Conservation (phyloP, 148 eudicot species). For the Dysphania ambrosioides region DNA sequence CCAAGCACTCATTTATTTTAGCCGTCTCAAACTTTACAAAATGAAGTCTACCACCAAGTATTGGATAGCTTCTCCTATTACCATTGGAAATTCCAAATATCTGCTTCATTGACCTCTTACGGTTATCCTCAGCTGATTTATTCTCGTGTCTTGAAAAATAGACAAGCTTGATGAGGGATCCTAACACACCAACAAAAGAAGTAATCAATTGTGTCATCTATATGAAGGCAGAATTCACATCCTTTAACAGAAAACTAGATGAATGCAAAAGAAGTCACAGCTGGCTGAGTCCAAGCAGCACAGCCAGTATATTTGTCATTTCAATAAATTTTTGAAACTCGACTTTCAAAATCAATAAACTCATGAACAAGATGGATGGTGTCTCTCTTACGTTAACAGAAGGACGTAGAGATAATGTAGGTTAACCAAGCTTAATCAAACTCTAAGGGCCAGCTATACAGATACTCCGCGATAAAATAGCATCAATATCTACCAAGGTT, state of each 20-base stretch:
- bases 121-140: conserved; percentile 57
- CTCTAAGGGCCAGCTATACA: neutral
- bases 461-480: neutral
- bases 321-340: too few relatives aligned
- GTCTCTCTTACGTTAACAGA: neutral
- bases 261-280: too few relatives aligned
- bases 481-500: neutral
- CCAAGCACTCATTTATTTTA: conserved; percentile 86
- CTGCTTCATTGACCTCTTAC: conserved; percentile 59
- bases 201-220: conserved; percentile 4
- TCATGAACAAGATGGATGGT: too few relatives aligned
- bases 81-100: conserved; percentile 63
- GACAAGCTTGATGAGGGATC: conserved; percentile 90
- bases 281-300: too few relatives aligned
- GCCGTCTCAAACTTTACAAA: conserved; percentile 93
- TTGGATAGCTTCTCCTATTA: conserved; percentile 75
- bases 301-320: too few relatives aligned
- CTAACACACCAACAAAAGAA: conserved; percentile 32
- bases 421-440: neutral
- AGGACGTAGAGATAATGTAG: neutral
- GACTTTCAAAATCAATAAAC: too few relatives aligned
- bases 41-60: conserved; percentile 97
- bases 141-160: conserved; percentile 97
- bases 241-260: neutral
- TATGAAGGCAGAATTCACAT: neutral